These are phyloP conservation scores for Pyracantha coccinea DNA, from an alignment of 331 rosid genomes.

Conservation along the genomic window DNA sequence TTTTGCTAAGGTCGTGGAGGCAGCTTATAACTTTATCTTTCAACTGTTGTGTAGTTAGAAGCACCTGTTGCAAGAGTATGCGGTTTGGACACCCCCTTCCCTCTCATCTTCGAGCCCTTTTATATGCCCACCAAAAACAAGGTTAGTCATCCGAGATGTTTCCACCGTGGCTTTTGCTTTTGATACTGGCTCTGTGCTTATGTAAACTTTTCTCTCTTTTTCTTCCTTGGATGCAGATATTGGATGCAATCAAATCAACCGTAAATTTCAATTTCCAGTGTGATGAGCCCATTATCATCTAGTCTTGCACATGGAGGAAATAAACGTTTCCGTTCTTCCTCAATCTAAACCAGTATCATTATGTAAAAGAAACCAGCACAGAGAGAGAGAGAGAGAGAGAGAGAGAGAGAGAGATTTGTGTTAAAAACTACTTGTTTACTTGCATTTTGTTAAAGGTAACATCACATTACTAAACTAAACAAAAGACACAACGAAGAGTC, in stretches of 20 bases:
- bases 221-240: constrained; percentile 44
- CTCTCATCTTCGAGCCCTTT: constrained; percentile 95
- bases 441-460: neutral
- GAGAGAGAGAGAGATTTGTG: neutral
- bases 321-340: neutral
- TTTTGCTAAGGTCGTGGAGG: neutral
- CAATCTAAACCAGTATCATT: neutral
- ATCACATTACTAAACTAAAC: constrained; percentile 15
- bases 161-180: neutral
- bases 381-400: too few relatives aligned
- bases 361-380: neutral
- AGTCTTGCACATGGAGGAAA: neutral
- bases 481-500: constrained; percentile 12
- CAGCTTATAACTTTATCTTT: neutral
- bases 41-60: constrained; percentile 47
- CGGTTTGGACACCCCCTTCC: constrained; percentile 94
- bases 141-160: constrained; percentile 24
- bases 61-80: constrained; percentile 91
- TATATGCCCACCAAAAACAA: constrained; percentile 93
- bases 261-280: constrained; percentile 56
- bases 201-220: neutral
- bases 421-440: neutral
- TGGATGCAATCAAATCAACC: constrained; percentile 89
- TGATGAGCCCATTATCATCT: neutral
- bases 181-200: neutral